Evolutionary conservation across 768 basidiomycete species (phyloP), one percentile per base, ranked within the genome.

Genomic region (Boletus sensibilis): DNA sequence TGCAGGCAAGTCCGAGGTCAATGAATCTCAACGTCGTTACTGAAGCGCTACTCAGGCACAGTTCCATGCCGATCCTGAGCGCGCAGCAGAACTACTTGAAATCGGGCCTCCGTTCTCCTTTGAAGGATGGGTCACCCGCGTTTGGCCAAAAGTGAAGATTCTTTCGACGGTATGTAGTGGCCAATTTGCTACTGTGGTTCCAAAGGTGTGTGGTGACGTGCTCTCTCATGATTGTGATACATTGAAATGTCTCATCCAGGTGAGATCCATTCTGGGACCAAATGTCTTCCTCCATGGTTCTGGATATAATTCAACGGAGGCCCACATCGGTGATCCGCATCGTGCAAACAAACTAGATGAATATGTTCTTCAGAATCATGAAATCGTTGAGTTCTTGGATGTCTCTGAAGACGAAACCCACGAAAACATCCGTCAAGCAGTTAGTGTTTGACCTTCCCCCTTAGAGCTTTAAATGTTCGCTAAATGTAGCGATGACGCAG

Each of bases 321-420:
- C 45, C 7, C 3, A 1, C 11, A 33, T 67, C 0, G 68, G 53
- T 18, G 0, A 12, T 5, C 20, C 33, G 5, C 37, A 56, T 20
- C 20, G 55, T 31, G n/a, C n/a, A 4, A 53, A 38, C 20, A 47
- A 55, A 16, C 54, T 42, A 4, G 61, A 62, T 27, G 53, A 46
- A 12, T 64, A 61, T 10, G 50, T 62, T 31, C 38, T 56, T 13
- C 8, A 3, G 18, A 10, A 14, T 3, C 49, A 50, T 7, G 59
- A 57, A 0, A 13, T 65, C n/a, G 20, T 62, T 1, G 65, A 65
- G 50, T 69, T 63, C 31, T 46, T 69, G 31, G 63, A 67, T 7
- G 40, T 59, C 9, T 31, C 59, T 5, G 34, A 29, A 18, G 59
- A 55, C 4, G 56, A 51, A 38, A 48, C 45, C 21, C 53, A 57